Conservation (phyloP, 1,284 basidiomycete genomes). For the Sanghuangporus baumii region DNA sequence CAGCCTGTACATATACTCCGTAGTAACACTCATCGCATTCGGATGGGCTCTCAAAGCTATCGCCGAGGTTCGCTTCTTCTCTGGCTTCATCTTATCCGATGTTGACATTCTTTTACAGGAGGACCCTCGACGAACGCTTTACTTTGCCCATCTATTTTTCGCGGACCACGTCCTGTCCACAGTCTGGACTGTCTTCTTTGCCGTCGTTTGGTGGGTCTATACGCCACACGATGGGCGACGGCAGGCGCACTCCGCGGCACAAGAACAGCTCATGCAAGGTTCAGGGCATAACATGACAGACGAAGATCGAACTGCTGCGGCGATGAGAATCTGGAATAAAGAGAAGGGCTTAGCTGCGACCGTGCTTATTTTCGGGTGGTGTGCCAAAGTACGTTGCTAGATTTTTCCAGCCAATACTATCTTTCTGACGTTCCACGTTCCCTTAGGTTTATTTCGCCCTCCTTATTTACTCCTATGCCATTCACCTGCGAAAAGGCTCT, state of each 20-base stretch:
- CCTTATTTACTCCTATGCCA: conserved; percentile 90
- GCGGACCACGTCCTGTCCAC: conserved; percentile 93
- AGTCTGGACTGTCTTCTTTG: conserved; percentile 88
- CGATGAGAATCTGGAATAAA: conserved; percentile 80
- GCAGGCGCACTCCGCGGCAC: conserved; percentile 78
- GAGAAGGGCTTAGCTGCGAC: conserved; percentile 81
- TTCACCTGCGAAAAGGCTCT: conserved; percentile 87
- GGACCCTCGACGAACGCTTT: conserved; percentile 76
- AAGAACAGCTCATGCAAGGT: conserved; percentile 71
- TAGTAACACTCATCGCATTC: conserved; percentile 74
- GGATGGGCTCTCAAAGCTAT: conserved; percentile 87
- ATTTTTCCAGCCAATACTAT: background rate
- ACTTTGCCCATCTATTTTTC: conserved; percentile 90
- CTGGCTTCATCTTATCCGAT: conserved; percentile 15
- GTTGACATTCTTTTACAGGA: conserved; percentile 58
- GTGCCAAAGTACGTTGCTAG: conserved; percentile 69
- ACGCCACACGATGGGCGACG: conserved; percentile 86
- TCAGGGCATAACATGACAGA: conserved; percentile 50
- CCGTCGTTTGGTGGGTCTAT: conserved; percentile 84
- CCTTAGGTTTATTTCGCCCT: conserved; percentile 89
- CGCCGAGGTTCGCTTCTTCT: conserved; percentile 56
- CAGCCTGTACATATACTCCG: conserved; percentile 90
- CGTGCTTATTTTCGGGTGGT: conserved; percentile 81
- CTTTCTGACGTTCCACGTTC: background rate
- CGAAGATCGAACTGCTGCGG: conserved; percentile 61